phyloP scores from a whole-genome alignment of 2,329 filamentous ascomycete species.

The Mollisia scopiformis region DNA sequence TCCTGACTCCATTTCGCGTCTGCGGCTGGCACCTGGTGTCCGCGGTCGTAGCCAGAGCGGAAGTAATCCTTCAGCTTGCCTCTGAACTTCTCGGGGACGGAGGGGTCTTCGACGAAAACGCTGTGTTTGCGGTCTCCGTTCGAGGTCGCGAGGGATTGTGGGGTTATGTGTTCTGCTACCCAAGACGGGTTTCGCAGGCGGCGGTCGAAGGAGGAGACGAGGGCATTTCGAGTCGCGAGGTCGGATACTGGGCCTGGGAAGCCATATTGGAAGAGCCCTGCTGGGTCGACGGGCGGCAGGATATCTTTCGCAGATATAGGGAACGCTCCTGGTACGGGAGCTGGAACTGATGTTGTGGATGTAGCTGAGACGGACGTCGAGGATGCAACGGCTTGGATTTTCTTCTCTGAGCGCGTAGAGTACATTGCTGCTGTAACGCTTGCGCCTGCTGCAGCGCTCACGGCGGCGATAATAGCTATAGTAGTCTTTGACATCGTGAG shows the following conservation, averaged over 20 bases:
- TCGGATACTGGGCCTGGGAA: constrained; percentile 92
- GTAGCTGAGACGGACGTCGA: constrained; percentile 29
- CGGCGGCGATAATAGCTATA: constrained; percentile 73
- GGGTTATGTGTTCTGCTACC: constrained; percentile 96
- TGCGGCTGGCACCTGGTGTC: constrained; percentile 95
- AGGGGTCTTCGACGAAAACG: constrained; percentile 78
- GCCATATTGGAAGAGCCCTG: constrained; percentile 81
- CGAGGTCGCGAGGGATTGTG: constrained; percentile 73
- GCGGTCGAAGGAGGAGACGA: constrained; percentile 89
- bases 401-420: constrained; percentile 56
- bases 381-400: constrained; percentile 38
- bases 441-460: constrained; percentile 76
- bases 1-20: constrained; percentile 94
- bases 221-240: constrained; percentile 72
- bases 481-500: constrained; percentile 77
- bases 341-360: constrained; percentile 29
- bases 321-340: constrained; percentile 32
- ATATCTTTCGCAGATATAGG: constrained; percentile 33
- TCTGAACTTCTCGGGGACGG: constrained; percentile 83
- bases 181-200: constrained; percentile 89
- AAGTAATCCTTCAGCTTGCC: constrained; percentile 92
- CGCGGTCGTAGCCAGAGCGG: constrained; percentile 91
- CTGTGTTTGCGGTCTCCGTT: constrained; percentile 85
- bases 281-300: constrained; percentile 67
- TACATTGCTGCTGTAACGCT: constrained; percentile 72